Percentiles rank a stretch among this genome's conserved stretches.
Conservation (phyloP, 306 rosid species). For the Phaseolus lunatus region DNA sequence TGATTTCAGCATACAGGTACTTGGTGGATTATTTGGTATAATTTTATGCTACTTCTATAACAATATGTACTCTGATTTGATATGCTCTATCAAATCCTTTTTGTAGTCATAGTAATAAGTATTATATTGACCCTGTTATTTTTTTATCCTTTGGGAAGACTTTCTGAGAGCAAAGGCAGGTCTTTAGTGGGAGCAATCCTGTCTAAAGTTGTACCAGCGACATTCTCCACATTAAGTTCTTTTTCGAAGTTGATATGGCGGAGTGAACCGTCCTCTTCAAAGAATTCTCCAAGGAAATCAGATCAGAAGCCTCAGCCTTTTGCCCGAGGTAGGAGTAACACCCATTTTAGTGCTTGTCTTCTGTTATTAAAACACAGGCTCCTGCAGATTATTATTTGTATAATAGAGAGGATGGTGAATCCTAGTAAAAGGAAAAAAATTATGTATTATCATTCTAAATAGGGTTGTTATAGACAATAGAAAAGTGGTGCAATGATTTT, state of each 20-base stretch:
- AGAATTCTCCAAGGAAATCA: conserved; percentile 67
- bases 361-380: conserved; percentile 23
- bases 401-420: background rate
- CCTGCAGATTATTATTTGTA: conserved; percentile 33
- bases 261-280: conserved; percentile 67
- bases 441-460: conserved; percentile 1
- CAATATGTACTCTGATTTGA: conserved; percentile 7
- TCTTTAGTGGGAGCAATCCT: conserved; percentile 91
- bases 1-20: conserved; percentile 97
- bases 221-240: conserved; percentile 90
- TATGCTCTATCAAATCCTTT: conserved; percentile 10
- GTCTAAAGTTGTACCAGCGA: conserved; percentile 91
- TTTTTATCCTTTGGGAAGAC: conserved; percentile 55
- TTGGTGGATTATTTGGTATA: conserved; percentile 34
- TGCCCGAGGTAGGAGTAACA: conserved; percentile 76
- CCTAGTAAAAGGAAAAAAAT: conserved; percentile 21
- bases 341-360: background rate
- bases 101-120: conserved; percentile 20
- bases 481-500: conserved; percentile 3
- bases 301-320: conserved; percentile 75
- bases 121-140: conserved; percentile 44
- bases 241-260: conserved; percentile 92
- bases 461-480: conserved; percentile 25
- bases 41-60: conserved; percentile 2
- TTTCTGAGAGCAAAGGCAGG: conserved; percentile 88